Percentiles rank a stretch among this genome's conserved stretches.
These are phyloP conservation scores for Erigeron canadensis DNA, from an alignment of 129 eudicot genomes.

Conservation along the genomic window DNA sequence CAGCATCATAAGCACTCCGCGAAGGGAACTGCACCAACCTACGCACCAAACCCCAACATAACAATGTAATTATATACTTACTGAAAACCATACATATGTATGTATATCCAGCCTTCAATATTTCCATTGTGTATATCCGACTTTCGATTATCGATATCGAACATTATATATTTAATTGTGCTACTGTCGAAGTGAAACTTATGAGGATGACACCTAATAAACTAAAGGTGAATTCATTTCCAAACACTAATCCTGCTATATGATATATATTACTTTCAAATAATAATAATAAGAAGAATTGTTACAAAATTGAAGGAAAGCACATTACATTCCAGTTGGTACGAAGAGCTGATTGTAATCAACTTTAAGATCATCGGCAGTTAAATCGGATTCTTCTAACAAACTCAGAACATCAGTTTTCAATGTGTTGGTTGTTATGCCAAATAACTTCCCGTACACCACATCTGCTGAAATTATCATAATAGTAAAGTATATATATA, in stretches of 20 bases:
- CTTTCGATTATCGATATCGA: too few species aligned
- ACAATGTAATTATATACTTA: conserved; percentile 5
- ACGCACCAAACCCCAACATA: conserved; percentile 24
- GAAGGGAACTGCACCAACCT: conserved; percentile 77
- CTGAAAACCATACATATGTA: too few species aligned
- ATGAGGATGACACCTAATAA: too few species aligned
- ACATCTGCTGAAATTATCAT: conserved; percentile 51
- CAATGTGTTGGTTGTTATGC: conserved; percentile 48
- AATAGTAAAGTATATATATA: background rate
- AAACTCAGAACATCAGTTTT: conserved; percentile 62
- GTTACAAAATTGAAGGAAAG: conserved; percentile 9
- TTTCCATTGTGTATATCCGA: too few species aligned
- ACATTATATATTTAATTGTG: too few species aligned
- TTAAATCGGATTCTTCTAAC: conserved; percentile 57
- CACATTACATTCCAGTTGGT: conserved; percentile 57
- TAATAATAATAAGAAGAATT: background rate
- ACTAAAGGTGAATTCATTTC: too few species aligned
- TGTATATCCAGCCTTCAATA: too few species aligned
- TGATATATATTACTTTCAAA: too few species aligned
- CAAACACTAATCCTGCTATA: too few species aligned
- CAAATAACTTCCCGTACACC: conserved; percentile 48
- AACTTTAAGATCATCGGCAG: conserved; percentile 54
- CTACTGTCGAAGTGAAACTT: too few species aligned
- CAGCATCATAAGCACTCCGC: conserved; percentile 46
- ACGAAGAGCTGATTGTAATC: conserved; percentile 39